Conservation (phyloP, 1,284 basidiomycete species). For the Meira miltonrushii region DNA sequence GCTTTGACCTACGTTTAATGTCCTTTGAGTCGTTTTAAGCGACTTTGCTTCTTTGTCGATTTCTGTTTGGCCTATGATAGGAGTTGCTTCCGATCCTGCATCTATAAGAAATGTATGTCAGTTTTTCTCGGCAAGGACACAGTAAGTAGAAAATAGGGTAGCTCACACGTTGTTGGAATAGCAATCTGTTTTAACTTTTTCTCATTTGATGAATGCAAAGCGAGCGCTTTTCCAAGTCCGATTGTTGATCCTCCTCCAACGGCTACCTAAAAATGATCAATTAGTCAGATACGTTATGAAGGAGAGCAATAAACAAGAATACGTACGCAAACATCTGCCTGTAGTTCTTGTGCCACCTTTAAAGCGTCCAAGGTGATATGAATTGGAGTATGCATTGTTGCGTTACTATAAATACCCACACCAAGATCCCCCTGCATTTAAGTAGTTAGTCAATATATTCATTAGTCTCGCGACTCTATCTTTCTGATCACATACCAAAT, state of each 20-base stretch:
- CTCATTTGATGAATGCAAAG: constrained; percentile 35
- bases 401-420: constrained; percentile 45
- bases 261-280: constrained; percentile 43
- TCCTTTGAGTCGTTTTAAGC: constrained; percentile 39
- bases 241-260: constrained; percentile 57
- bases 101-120: constrained; percentile 18
- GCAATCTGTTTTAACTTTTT: constrained; percentile 56
- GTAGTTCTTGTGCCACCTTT: constrained; percentile 21
- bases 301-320: no score
- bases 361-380: constrained; percentile 55
- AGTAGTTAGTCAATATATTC: no score
- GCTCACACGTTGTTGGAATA: constrained; percentile 55
- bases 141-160: no score
- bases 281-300: no score
- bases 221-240: constrained; percentile 57
- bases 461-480: background rate
- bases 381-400: constrained; percentile 57
- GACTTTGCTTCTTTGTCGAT: constrained; percentile 55
- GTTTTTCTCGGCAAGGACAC: no score
- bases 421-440: no score
- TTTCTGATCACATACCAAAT: background rate
- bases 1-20: constrained; percentile 55
- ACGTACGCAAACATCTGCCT: no score
- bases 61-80: constrained; percentile 57
- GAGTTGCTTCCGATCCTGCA: constrained; percentile 56